These are phyloP conservation scores for Yamadazyma songkhlaensis DNA, from an alignment of 1,139 yeast species.

Conservation along the genomic window DNA sequence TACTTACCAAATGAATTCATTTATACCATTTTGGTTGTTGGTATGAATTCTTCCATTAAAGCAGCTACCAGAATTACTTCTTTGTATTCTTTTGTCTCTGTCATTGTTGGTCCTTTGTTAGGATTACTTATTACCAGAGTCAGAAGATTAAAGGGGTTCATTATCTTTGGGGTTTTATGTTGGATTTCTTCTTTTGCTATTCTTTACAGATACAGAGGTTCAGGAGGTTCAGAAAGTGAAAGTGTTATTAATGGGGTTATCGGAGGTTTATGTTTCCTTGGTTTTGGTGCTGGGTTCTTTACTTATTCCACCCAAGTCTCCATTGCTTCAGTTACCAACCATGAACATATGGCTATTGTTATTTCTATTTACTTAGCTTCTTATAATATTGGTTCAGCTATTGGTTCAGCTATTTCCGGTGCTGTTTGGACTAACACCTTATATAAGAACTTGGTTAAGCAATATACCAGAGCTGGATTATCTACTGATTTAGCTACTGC, in stretches of 20 bases:
- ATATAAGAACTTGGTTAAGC: slow-evolving; percentile 13
- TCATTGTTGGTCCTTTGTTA: slow-evolving; percentile 56
- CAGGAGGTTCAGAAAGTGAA: slow-evolving; percentile 33
- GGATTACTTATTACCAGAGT: slow-evolving; percentile 53
- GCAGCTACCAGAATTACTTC: slow-evolving; percentile 69
- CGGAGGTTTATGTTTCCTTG: slow-evolving; percentile 64
- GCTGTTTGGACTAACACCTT: slow-evolving; percentile 56
- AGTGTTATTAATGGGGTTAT: slow-evolving; percentile 51
- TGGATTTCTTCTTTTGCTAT: slow-evolving; percentile 62
- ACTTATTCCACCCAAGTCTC: slow-evolving; percentile 67
- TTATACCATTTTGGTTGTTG: slow-evolving; percentile 62
- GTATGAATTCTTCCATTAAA: slow-evolving; percentile 52
- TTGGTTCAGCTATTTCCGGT: slow-evolving; percentile 56
- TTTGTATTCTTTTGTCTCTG: slow-evolving; percentile 63
- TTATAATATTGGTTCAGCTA: slow-evolving; percentile 60
- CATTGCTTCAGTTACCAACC: slow-evolving; percentile 58
- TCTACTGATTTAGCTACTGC: slow-evolving; percentile 27
- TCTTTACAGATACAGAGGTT: slow-evolving; percentile 56
- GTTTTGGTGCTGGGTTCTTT: slow-evolving; percentile 72
- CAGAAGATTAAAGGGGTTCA: slow-evolving; percentile 58
- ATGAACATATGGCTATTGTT: slow-evolving; percentile 63
- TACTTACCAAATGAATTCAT: slow-evolving; percentile 68
- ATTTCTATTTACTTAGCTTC: slow-evolving; percentile 54
- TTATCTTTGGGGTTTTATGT: slow-evolving; percentile 52
- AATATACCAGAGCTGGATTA: slow-evolving; percentile 14